Percentiles rank a stretch among this genome's conserved stretches.
Conservation (phyloP, 768 basidiomycete genomes). For the Mycena rosella region DNA sequence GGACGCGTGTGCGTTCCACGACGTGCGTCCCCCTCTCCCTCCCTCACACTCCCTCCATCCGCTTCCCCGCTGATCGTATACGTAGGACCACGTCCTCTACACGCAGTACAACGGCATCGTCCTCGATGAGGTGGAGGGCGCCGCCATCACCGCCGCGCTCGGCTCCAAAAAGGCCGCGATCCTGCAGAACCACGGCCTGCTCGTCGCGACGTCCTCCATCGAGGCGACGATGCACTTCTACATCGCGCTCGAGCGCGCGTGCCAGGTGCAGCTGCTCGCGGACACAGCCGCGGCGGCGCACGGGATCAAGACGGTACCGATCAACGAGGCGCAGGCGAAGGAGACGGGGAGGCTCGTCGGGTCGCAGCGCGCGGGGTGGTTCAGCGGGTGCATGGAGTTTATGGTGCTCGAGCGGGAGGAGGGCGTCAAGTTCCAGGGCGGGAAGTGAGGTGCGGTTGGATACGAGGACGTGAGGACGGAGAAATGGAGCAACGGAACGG, state of each 20-base stretch:
- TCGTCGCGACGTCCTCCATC: conserved; percentile 55
- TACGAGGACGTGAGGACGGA: too few species aligned
- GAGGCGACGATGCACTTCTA: conserved; percentile 60
- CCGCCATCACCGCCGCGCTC: conserved; percentile 57
- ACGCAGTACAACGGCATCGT: conserved; percentile 63
- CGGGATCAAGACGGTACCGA: conserved; percentile 41
- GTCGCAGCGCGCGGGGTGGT: conserved; percentile 49
- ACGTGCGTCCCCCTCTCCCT: conserved; percentile 34
- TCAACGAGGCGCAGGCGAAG: conserved; percentile 45
- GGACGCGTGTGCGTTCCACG: conserved; percentile 59
- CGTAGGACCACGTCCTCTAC: conserved; percentile 56
- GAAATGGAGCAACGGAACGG: too few species aligned
- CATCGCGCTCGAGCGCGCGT: conserved; percentile 57
- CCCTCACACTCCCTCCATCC: neutral
- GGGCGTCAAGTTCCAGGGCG: conserved; percentile 38
- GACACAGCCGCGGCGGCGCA: conserved; percentile 53
- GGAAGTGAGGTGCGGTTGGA: too few species aligned
- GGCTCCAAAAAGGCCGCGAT: conserved; percentile 58
- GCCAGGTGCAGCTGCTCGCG: conserved; percentile 61
- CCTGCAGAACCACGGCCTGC: conserved; percentile 58
- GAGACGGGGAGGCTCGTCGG: conserved; percentile 44
- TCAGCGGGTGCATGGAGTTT: conserved; percentile 54
- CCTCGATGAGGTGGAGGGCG: conserved; percentile 58
- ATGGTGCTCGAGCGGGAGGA: conserved; percentile 52
- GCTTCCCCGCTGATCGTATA: neutral